Base-by-base conservation (phyloP, 331 rosid genomes). In the Cydonia oblonga region DNA sequence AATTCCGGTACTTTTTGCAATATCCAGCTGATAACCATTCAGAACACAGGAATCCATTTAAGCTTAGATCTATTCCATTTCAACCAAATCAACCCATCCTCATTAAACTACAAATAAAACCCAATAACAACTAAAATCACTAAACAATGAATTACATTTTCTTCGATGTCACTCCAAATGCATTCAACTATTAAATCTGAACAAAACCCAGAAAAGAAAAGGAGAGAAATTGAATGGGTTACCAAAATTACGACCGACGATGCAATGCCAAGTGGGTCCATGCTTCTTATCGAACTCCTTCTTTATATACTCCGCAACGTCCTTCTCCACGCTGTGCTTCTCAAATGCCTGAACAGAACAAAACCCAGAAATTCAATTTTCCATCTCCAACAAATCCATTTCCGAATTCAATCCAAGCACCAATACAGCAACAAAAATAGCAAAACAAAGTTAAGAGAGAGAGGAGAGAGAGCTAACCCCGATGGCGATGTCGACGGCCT, bases 191-290 rank as follows among this genome's bases (percentile, higher is more conserved):
- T 49, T 70, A 69, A 79, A 62, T 74, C 79, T 25, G 28, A 77
- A 61, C 61, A 6, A 65, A 7, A 70, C 24, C 44, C 56, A 51
- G 74, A 76, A 78, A 66, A 59, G 56, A 11, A 52, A 29, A 51
- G 20, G 30, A 72, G 38, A 28, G 9, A 30, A 56, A 30, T 3
- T 7, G 64, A 38, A 23, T 23, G 30, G 19, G 26, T 74, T 89
- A 93, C 98, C 98, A 32, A 93, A 93, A 83, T 93, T 93, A 49
- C 98, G 92, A 68, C 98, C 98, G 40, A 93, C 97, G 79, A 93
- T 90, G 84, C 97, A 90, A 88, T 93, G 98, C 98, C 98, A 93
- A 24, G 98, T 93, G 26, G 98, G 92, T 11, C 97, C 97, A 59
- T 93, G 96, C 71, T 80, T 86, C 83, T 76, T 83, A 76, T 93